phyloP scores from a whole-genome alignment of 768 basidiomycete species.

The Roridomyces roridus region DNA sequence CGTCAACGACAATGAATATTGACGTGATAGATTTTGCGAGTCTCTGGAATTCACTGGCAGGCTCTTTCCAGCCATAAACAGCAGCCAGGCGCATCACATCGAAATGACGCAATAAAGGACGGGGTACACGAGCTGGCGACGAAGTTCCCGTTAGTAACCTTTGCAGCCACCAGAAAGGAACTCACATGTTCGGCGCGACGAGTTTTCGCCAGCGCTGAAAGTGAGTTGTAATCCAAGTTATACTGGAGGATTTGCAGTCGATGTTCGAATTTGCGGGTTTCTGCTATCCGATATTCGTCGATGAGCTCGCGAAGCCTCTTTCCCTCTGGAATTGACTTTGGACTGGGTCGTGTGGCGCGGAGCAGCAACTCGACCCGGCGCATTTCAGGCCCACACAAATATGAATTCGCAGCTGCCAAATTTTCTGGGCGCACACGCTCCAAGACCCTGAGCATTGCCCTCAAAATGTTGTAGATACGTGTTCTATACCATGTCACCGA shows the following conservation, averaged over 20 bases:
- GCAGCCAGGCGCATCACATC: neutral
- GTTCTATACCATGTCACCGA: constrained; percentile 14
- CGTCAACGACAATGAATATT: too few relatives aligned
- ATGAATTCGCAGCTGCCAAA: neutral
- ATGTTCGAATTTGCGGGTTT: constrained; percentile 6
- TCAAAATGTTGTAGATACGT: constrained; percentile 14
- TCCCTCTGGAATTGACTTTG: neutral
- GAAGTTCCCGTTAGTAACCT: too few relatives aligned
- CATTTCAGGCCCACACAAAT: neutral
- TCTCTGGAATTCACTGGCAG: too few relatives aligned
- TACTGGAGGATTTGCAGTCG: constrained; percentile 7
- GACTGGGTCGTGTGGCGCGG: constrained; percentile 5
- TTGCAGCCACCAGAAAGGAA: too few relatives aligned
- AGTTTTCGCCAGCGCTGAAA: constrained; percentile 14
- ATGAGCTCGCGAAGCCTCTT: neutral
- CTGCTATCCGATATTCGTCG: neutral
- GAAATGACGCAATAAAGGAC: constrained; percentile 1
- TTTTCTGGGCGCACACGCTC: constrained; percentile 1
- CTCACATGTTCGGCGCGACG: too few relatives aligned
- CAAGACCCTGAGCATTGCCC: neutral
- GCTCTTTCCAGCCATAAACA: too few relatives aligned
- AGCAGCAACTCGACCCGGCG: constrained; percentile 11
- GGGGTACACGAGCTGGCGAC: constrained; percentile 2
- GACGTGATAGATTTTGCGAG: too few relatives aligned
- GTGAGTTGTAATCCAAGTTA: constrained; percentile 4